These are phyloP conservation scores for Aspergillus fischeri DNA, from an alignment of 2,329 filamentous ascomycete genomes.

Conservation along the genomic window DNA sequence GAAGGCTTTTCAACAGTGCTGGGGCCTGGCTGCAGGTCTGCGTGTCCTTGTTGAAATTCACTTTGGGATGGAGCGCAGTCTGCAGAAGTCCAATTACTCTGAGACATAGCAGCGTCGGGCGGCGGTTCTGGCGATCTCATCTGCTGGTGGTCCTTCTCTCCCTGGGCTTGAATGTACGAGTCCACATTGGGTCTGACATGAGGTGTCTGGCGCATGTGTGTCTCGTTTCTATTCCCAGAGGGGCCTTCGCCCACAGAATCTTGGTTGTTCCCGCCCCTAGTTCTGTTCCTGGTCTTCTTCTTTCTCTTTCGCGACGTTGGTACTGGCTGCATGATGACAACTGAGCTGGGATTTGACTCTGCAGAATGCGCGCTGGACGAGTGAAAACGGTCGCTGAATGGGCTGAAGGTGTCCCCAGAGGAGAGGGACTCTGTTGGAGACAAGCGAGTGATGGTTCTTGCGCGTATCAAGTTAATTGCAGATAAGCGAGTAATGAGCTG, in stretches of 20 bases:
- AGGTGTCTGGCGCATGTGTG: not conserved
- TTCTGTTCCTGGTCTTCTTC: constrained; percentile 5
- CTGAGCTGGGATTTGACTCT: not conserved
- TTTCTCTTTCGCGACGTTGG: constrained; percentile 6
- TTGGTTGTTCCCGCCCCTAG: not conserved
- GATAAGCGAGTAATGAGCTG: constrained; percentile 8
- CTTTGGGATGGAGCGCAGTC: not conserved
- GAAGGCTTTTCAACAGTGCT: not conserved
- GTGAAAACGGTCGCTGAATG: not conserved
- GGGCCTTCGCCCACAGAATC: not conserved
- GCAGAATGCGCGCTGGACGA: not conserved
- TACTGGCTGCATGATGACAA: not conserved
- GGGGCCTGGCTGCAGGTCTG: not conserved
- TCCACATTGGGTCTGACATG: not conserved
- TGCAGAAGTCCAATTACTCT: not conserved
- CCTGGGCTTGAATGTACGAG: not conserved
- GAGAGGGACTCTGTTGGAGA: not conserved
- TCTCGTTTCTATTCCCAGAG: not conserved
- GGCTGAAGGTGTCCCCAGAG: not conserved
- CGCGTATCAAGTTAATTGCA: constrained; percentile 12
- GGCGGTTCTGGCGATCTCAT: not conserved
- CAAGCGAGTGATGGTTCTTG: constrained; percentile 9
- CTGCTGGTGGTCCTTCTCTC: not conserved
- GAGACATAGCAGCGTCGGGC: not conserved
- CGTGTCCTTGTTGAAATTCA: not conserved